A percentile compares a stretch with the other conserved stretches of the same genome.
These are phyloP conservation scores for Diaporthe australafricana DNA, from an alignment of 2,329 filamentous ascomycete species.

Conservation along the genomic window DNA sequence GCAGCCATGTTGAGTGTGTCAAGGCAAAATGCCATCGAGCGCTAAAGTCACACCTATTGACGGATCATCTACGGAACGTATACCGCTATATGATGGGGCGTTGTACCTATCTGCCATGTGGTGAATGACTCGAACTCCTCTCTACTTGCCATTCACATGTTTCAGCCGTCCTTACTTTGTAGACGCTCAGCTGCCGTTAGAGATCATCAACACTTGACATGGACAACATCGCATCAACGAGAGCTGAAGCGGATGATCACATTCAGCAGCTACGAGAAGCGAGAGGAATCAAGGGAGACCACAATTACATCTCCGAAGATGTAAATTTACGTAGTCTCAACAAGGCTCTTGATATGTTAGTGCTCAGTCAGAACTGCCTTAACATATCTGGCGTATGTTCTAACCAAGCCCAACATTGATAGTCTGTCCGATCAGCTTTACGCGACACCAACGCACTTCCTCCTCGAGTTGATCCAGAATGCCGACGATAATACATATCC, in stretches of 20 bases:
- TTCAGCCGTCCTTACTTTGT: no score
- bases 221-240: slow-evolving; percentile 9
- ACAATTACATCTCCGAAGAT: not conserved
- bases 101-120: no score
- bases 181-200: no score
- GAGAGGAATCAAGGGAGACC: not conserved
- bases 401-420: not conserved
- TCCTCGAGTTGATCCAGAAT: slow-evolving; percentile 53
- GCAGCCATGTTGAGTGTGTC: no score
- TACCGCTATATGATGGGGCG: no score
- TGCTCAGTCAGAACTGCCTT: not conserved
- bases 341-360: not conserved
- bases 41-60: no score
- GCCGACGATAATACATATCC: slow-evolving; percentile 51
- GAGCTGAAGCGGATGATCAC: not conserved
- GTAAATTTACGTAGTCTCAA: not conserved
- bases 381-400: not conserved
- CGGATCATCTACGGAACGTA: no score
- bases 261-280: not conserved
- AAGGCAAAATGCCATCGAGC: no score
- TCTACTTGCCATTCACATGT: no score
- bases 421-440: slow-evolving; percentile 46
- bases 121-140: no score
- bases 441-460: slow-evolving; percentile 46
- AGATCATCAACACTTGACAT: no score